Evolutionary conservation across 345 rosid species (phyloP), one percentile per base, ranked within the genome.

Genomic region (Camelina hispida): DNA sequence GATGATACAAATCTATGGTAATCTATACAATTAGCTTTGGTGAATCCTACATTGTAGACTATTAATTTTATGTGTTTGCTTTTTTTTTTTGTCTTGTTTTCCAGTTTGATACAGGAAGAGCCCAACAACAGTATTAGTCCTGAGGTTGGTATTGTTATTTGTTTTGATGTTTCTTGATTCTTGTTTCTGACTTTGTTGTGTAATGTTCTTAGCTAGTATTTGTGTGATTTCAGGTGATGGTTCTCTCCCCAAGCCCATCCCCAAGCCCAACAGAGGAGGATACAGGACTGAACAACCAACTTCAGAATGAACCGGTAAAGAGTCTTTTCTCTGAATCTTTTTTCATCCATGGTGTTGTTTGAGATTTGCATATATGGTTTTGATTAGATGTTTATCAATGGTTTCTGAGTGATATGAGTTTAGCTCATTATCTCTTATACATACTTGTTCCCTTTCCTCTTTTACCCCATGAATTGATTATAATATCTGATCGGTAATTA

Each of bases 341-440:
- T 28, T 22, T 11, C 30, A 5, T 52, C 8, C 18, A 44, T 52
- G 23, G 2, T 54, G 35, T 25, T 25, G 59, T 54, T 22, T 53
- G 9, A 22, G 57, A 47, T 53, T 11, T 11, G 55, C 14, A 10
- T 18, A 18, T 51, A 51, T 22, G 9, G 9, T 53, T 54, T 6
- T 53, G 58, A 50, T 8, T 23, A 50, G 6, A 50, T 53, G 9
- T 20, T 20, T 20, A 23, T 53, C 34, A 28, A 23, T 53, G 34
- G 16, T 53, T 52, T 53, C 58, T 23, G 58, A 53, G 58, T 53
- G 58, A 22, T 22, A 52, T 52, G 53, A 7, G 23, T 17, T 48
- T 48, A 48, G 23, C 12, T 48, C 12, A 48, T 48, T 23, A 48
- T 48, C 51, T 46, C 18, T 18, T 46, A n/a, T 8, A 14, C 30